Evolutionary conservation across 192 early-diverging fungal genomes (phyloP).

Genomic region (Gaertneriomyces semiglobifer): DNA sequence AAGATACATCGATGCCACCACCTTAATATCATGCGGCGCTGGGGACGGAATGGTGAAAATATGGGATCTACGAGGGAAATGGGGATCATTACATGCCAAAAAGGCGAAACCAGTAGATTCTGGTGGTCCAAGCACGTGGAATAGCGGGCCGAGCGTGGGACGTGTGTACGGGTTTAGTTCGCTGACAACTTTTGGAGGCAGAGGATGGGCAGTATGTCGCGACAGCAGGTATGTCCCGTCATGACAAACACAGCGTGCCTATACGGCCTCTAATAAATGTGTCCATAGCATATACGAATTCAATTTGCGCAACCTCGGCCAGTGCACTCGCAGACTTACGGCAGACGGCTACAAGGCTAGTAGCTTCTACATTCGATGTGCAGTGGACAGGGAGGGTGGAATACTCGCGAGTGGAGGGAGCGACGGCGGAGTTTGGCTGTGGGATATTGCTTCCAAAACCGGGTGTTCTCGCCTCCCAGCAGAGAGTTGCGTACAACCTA

Average conservation of each 20-base stretch:
- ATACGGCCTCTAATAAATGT: constrained; percentile 1
- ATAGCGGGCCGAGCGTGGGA: not conserved
- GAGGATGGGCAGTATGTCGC: constrained; percentile 69
- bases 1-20: constrained; percentile 41
- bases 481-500: constrained; percentile 66
- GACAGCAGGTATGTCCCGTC: constrained; percentile 49
- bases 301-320: constrained; percentile 47
- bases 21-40: constrained; percentile 59
- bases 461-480: constrained; percentile 53
- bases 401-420: constrained; percentile 72
- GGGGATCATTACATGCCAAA: constrained; percentile 4
- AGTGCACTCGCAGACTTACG: constrained; percentile 51
- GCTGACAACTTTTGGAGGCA: constrained; percentile 53
- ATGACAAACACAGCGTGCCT: constrained; percentile 4
- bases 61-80: constrained; percentile 72
- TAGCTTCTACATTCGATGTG: constrained; percentile 68
- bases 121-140: not conserved
- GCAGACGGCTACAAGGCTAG: constrained; percentile 55
- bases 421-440: constrained; percentile 62
- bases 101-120: not conserved
- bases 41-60: constrained; percentile 71
- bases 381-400: constrained; percentile 68
- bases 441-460: constrained; percentile 55
- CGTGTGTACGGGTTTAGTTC: constrained; percentile 67
- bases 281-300: constrained; percentile 65